Evolutionary conservation across 1,284 basidiomycete genomes (phyloP).

Genomic region (Polyporus tsugae): DNA sequence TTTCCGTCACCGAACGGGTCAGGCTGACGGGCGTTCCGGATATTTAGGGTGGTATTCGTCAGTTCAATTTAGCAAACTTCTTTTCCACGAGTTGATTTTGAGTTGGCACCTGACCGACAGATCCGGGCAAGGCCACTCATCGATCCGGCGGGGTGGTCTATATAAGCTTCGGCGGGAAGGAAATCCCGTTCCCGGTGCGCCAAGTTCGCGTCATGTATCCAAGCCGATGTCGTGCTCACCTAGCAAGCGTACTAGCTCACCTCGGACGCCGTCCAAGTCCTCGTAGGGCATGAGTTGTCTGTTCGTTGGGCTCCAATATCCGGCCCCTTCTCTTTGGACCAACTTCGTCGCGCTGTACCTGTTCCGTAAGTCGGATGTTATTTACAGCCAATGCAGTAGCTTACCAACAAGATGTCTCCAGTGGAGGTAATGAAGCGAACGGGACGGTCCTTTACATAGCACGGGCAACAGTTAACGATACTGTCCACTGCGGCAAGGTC

Average conservation of each 20-base stretch:
- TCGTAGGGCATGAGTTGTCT: background rate
- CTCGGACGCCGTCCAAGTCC: background rate
- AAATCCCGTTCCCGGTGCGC: background rate
- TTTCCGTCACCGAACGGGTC: background rate
- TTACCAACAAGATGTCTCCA: background rate
- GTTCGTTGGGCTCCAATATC: background rate
- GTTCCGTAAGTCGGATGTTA: background rate
- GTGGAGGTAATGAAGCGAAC: background rate
- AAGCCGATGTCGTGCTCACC: background rate
- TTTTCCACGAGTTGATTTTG: background rate
- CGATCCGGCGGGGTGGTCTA: background rate
- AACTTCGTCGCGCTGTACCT: background rate
- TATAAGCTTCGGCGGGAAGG: background rate
- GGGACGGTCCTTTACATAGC: background rate
- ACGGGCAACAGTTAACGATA: background rate
- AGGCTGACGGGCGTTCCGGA: background rate
- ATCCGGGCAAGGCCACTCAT: background rate
- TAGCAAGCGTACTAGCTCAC: background rate
- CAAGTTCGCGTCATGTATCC: background rate
- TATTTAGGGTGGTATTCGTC: slow-evolving; percentile 1
- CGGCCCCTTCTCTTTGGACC: background rate
- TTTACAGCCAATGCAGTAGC: background rate
- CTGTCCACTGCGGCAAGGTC: background rate
- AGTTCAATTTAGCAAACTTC: background rate
- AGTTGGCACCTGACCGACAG: too few species aligned